A percentile compares a stretch with the other conserved stretches of the same genome.
These are phyloP conservation scores for Periconia sp. DNA, from an alignment of 2,329 filamentous ascomycete genomes.

Conservation along the genomic window DNA sequence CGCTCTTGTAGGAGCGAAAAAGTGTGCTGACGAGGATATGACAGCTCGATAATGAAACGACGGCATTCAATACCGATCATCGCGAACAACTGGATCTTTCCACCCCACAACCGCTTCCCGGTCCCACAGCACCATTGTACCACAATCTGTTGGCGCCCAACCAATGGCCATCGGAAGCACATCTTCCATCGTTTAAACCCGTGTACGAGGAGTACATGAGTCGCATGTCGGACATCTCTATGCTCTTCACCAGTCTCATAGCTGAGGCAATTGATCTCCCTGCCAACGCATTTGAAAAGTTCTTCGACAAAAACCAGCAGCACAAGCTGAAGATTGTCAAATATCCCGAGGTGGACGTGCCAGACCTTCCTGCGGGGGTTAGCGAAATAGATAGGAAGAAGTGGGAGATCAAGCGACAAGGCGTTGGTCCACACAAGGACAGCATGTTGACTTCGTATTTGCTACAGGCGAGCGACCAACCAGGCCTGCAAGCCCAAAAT, in stretches of 20 bases:
- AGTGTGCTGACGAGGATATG: conserved; percentile 23
- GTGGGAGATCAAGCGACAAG: conserved; percentile 59
- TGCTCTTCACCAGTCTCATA: conserved; percentile 75
- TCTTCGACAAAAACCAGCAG: conserved; percentile 72
- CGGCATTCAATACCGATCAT: conserved; percentile 74
- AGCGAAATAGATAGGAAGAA: conserved; percentile 42
- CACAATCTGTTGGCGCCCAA: conserved; percentile 74
- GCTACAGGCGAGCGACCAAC: conserved; percentile 75
- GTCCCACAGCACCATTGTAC: conserved; percentile 65
- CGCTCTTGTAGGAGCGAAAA: background rate
- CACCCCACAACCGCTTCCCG: conserved; percentile 71
- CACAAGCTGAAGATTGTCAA: conserved; percentile 90
- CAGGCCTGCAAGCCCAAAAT: conserved; percentile 82
- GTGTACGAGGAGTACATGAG: conserved; percentile 75
- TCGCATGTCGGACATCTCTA: conserved; percentile 71
- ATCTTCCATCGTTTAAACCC: conserved; percentile 67
- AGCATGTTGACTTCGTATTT: conserved; percentile 82
- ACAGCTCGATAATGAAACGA: conserved; percentile 61
- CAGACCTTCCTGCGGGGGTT: conserved; percentile 27
- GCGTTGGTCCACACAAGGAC: conserved; percentile 80
- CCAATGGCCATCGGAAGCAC: conserved; percentile 71
- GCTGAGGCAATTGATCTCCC: conserved; percentile 80
- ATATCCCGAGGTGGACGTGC: conserved; percentile 66
- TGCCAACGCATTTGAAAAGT: conserved; percentile 69
- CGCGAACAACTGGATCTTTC: conserved; percentile 86